Evolutionary conservation across 805 yeast genomes (phyloP), one percentile per base, ranked within the genome.

Genomic region (Scheffersomyces coipomensis): DNA sequence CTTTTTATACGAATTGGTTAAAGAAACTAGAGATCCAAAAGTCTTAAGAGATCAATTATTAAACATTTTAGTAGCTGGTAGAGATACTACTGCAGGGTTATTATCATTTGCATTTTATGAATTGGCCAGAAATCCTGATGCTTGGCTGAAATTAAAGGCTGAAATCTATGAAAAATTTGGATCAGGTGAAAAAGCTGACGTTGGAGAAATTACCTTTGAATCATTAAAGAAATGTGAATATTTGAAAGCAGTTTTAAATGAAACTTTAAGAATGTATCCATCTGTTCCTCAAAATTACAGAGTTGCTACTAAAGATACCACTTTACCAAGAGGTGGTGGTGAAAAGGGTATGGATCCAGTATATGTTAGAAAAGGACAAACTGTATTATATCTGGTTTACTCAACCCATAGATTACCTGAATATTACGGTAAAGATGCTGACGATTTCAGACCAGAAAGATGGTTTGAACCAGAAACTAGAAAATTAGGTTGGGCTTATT

Each of bases 401-500:
- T 43, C 55, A 3, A 47, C 52, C 23, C 65, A 60, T 24, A 55
- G 58, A 46, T 37, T 39, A 29, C 36, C 32, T 47, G 47, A 44
- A 12, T 42, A 38, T 33, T 66, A 62, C 44, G 73, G 73, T 24
- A 47, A 60, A 38, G 71, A 66, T 43, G 56, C 67, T 13, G 43
- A 45, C 0, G 59, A 31, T 3, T 66, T 64, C 50, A 58, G 57
- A 34, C 71, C 73, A 4, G 71, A 66, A 43, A 57, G 73, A 48
- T 66, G 73, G 73, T 39, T 48, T 18, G 52, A 51, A 34, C 60
- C 55, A 32, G 55, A 56, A 15, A 54, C 51, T 27, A 66, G 59
- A 38, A 52, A 51, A 35, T 55, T 63, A 32, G 68, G 72, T 6
- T 75, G 79, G 79, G 75, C 72, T 17, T 75, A 67, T 53, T 53